Base-by-base conservation (phyloP, 768 basidiomycete species). In the Phaeotremella skinneri region DNA sequence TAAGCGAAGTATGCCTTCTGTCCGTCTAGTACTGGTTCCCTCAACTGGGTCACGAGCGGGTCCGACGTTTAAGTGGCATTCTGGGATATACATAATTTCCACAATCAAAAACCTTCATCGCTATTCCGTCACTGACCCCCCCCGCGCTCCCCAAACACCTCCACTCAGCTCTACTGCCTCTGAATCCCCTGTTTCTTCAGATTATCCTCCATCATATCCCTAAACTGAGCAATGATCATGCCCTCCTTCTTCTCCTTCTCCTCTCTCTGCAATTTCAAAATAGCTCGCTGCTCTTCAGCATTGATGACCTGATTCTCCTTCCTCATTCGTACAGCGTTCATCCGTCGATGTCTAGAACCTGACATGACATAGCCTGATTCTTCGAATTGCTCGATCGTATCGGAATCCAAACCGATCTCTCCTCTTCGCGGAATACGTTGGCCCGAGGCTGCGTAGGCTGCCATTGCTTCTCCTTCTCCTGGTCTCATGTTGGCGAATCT, bases 221-320 rank as follows among this genome's bases (percentile, higher is more conserved):
- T 87, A 75, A 94, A 94, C 77, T 93, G 91, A 67, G 90, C 89
- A 56, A 92, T 82, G 63, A 98, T 81, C 68, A 91, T 86, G 4
- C 87, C 81, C 79, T 99, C 96, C 69, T 91, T 83, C 79, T 93
- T 85, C 78, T 87, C 86, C 76, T 88, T 85, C 80, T 99, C 96
- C 76, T 97, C 94, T 74, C 81, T 88, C 79, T 97, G 94, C 77
- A 97, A 71, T 79, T 96, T 94, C 74, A 98, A 75, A 58, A 98
- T 93, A 32, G 91, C 90, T 31, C 96, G 80, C 82, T 98, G 98
- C 82, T 99, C 96, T 79, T 98, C 96, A 1, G 94, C 92, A 69
- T 88, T 90, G 75, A 99, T 99, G 63, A 98, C 93, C 79, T 99
- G 96, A 80, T 99, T 97, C 81, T 99, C 96, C 82, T 98, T 98